Evolutionary conservation across 2,329 filamentous ascomycete species (phyloP).

Genomic region (Ceratocystis huliohia): DNA sequence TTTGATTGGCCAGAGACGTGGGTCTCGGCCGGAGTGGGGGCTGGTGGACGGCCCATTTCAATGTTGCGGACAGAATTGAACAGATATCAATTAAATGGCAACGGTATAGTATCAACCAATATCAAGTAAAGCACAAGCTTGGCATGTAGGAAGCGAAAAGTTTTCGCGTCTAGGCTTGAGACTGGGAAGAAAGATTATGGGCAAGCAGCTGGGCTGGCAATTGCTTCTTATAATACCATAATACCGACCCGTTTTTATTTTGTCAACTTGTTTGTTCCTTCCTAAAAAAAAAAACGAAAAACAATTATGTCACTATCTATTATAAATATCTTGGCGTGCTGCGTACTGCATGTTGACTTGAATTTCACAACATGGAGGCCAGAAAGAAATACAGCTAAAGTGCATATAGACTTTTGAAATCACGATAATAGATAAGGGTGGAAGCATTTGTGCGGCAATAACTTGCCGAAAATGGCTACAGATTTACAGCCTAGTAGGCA

Average conservation of each 20-base stretch:
- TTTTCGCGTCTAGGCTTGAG: no score
- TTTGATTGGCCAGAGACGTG: constrained; percentile 30
- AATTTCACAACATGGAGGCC: neutral
- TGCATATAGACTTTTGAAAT: constrained; percentile 15
- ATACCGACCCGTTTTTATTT: neutral
- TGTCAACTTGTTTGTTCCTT: no score
- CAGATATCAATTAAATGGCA: neutral
- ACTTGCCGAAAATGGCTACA: neutral
- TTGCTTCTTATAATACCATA: neutral
- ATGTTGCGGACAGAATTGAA: neutral
- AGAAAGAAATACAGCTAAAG: neutral
- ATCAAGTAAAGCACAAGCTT: no score
- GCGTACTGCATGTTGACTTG: neutral
- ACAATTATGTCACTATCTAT: no score
- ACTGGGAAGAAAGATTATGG: accelerated
- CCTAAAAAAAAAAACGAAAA: no score
- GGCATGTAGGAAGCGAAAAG: no score
- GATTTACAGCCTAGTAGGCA: neutral
- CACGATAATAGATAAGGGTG: neutral
- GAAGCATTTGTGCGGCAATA: neutral
- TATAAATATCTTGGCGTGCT: neutral
- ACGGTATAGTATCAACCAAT: no score
- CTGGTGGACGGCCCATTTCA: constrained; percentile 4
- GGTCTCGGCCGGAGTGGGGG: constrained; percentile 1
- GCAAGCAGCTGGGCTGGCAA: neutral